Conservation (phyloP, 306 rosid species). For the Ceratonia siliqua region DNA sequence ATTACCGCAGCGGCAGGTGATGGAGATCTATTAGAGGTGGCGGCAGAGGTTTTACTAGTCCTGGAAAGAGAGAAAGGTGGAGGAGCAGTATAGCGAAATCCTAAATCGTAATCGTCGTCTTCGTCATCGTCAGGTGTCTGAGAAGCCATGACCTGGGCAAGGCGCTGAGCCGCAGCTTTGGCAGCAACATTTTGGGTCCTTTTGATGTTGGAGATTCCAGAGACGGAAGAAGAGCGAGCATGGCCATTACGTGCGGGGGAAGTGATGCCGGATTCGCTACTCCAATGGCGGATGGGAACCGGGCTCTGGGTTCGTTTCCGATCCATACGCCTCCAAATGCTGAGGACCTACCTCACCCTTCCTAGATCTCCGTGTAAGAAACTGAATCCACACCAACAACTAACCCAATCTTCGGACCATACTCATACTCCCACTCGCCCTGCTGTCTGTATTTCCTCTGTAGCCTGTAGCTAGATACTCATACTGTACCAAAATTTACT, state of each 20-base stretch:
- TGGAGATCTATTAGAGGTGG: conserved; percentile 58
- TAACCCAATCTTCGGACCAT: not conserved
- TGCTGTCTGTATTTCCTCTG: too few species aligned
- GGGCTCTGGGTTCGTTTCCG: conserved; percentile 34
- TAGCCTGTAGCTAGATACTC: too few species aligned
- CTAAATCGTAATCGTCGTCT: conserved; percentile 63
- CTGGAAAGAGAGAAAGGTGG: conserved; percentile 75
- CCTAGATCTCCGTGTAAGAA: not conserved
- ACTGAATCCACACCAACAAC: not conserved
- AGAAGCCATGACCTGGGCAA: conserved; percentile 98
- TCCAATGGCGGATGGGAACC: conserved; percentile 40
- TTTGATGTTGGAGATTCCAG: conserved; percentile 75
- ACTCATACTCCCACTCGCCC: too few species aligned
- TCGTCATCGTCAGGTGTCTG: conserved; percentile 76
- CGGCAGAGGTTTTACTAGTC: conserved; percentile 44
- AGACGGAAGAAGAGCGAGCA: conserved; percentile 79
- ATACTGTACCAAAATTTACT: too few species aligned
- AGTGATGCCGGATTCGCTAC: conserved; percentile 50
- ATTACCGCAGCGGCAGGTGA: conserved; percentile 75
- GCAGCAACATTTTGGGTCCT: conserved; percentile 94
- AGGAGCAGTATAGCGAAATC: conserved; percentile 91
- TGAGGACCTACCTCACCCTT: not conserved
- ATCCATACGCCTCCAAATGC: conserved; percentile 34
- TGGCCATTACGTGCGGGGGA: conserved; percentile 72
- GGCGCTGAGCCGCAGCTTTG: conserved; percentile 96